Percentiles rank a stretch among this genome's conserved stretches.
Conservation (phyloP, 371 early-diverging fungal species). For the Circinella minor region DNA sequence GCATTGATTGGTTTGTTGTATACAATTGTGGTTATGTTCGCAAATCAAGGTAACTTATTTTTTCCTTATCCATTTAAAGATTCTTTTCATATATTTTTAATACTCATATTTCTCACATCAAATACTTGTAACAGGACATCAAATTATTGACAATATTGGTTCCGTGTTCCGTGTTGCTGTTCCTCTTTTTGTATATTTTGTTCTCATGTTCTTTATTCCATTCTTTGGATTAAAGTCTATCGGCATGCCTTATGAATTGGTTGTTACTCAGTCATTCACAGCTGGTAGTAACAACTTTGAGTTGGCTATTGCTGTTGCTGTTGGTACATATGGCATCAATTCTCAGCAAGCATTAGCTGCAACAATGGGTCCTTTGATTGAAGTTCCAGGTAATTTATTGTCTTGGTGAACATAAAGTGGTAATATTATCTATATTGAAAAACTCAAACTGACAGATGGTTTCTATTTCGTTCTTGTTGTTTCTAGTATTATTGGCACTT, state of each 20-base stretch:
- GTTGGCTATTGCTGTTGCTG: slow-evolving; percentile 77
- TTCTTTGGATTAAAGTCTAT: slow-evolving; percentile 40
- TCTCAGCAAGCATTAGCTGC: slow-evolving; percentile 72
- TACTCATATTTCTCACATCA: no score
- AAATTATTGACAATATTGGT: slow-evolving; percentile 68
- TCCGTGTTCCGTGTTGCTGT: slow-evolving; percentile 70
- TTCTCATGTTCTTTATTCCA: slow-evolving; percentile 59
- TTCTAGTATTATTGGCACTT: slow-evolving; percentile 29
- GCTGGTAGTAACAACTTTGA: slow-evolving; percentile 81
- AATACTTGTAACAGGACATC: slow-evolving; percentile 16
- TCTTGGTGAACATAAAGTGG: no score
- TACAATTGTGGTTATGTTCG: slow-evolving; percentile 79
- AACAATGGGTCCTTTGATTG: slow-evolving; percentile 77
- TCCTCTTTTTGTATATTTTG: slow-evolving; percentile 71
- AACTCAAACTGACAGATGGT: no score
- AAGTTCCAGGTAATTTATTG: slow-evolving; percentile 70
- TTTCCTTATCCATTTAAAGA: no score
- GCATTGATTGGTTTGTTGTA: slow-evolving; percentile 69
- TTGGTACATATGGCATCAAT: slow-evolving; percentile 69
- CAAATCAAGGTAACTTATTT: slow-evolving; percentile 59
- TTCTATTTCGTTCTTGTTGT: background rate
- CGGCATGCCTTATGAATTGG: slow-evolving; percentile 49
- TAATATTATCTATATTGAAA: no score
- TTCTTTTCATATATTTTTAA: no score
- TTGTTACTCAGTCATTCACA: slow-evolving; percentile 72